Conservation (phyloP, 345 rosid genomes). For the Abelmoschus esculentus region DNA sequence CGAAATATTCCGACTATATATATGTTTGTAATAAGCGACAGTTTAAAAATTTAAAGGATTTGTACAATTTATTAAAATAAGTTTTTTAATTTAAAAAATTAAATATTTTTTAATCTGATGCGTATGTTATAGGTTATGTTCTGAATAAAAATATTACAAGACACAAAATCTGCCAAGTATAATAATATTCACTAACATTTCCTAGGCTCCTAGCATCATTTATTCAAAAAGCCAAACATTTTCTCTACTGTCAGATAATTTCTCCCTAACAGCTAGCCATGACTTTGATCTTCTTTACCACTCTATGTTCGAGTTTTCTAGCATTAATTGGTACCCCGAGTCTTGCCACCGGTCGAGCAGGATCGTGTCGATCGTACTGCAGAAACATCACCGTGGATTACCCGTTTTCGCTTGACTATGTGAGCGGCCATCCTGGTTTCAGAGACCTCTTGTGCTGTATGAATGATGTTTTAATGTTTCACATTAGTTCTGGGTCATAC, state of each 20-base stretch:
- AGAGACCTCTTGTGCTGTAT: constrained; percentile 76
- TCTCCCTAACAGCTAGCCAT: constrained; percentile 5
- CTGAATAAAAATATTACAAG: too few relatives aligned
- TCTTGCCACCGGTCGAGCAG: constrained; percentile 12
- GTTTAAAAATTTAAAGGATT: too few relatives aligned
- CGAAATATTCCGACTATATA: too few relatives aligned
- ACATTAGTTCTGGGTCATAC: constrained; percentile 81
- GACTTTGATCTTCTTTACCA: constrained; percentile 9
- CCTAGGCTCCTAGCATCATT: background rate
- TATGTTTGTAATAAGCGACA: too few relatives aligned
- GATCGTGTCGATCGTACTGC: constrained; percentile 61
- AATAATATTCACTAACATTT: too few relatives aligned
- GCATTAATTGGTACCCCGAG: background rate
- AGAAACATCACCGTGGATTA: constrained; percentile 78
- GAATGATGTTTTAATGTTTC: constrained; percentile 77
- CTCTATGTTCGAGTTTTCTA: constrained; percentile 8
- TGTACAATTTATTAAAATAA: too few relatives aligned
- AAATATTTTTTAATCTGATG: too few relatives aligned
- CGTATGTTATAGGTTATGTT: too few relatives aligned
- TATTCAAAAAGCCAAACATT: too few relatives aligned
- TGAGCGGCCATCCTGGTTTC: constrained; percentile 89
- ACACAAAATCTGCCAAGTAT: too few relatives aligned
- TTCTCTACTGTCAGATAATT: background rate
- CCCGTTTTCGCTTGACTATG: constrained; percentile 60
- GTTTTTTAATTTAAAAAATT: too few relatives aligned